phyloP scores from a whole-genome alignment of 106 monocot species.

The Platanthera guangdongensis region DNA sequence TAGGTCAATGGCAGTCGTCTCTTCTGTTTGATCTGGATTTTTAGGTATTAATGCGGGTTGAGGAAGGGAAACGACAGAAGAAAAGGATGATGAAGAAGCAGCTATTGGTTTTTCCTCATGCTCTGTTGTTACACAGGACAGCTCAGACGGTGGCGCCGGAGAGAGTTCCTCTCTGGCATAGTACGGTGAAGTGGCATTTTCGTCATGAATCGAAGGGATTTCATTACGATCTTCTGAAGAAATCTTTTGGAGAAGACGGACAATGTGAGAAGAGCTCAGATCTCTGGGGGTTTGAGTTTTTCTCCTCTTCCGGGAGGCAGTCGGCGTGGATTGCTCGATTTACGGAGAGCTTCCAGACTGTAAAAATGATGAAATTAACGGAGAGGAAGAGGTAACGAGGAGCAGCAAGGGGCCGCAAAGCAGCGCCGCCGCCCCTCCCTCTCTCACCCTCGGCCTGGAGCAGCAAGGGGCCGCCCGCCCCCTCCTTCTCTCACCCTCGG shows the following conservation, averaged over 20 bases:
- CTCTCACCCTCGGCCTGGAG: too few species aligned
- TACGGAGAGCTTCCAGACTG: conserved; percentile 60
- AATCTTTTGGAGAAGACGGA: neutral
- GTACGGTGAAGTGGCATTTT: neutral
- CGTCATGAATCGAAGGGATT: neutral
- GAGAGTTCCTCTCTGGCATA: neutral
- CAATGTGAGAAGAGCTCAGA: neutral
- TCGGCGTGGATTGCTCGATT: conserved; percentile 3
- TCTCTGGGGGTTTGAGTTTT: conserved; percentile 3
- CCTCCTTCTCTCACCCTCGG: too few species aligned
- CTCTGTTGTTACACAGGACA: conserved; percentile 32
- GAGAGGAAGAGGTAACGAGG: conserved; percentile 44
- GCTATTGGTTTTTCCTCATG: conserved; percentile 20
- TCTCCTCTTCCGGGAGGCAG: neutral
- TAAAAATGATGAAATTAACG: conserved; percentile 66
- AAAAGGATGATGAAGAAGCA: conserved; percentile 7
- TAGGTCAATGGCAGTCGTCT: neutral
- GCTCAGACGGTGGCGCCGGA: neutral
- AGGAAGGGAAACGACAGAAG: neutral
- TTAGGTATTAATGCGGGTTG: neutral
- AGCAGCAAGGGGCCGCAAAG: too few species aligned
- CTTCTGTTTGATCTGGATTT: neutral
- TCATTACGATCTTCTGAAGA: neutral
- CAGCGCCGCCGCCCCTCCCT: too few species aligned
- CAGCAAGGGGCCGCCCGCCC: too few species aligned